A percentile compares a stretch with the other conserved stretches of the same genome.
Evolutionary conservation across 192 early-diverging fungal species (phyloP).

Genomic region (Coemansia sp.): DNA sequence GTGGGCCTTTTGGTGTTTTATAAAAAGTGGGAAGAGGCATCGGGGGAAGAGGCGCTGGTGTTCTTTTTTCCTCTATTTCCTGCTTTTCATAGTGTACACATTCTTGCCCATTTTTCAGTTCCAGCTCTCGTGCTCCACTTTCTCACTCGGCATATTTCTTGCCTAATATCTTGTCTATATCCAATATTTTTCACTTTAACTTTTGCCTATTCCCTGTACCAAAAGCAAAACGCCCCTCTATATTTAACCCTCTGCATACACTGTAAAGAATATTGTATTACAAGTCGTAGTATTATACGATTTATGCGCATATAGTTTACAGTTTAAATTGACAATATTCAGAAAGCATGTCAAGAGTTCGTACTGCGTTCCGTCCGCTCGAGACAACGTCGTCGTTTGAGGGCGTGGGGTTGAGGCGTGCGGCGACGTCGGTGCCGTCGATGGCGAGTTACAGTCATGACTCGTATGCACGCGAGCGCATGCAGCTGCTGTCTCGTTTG

Average conservation of each 20-base stretch:
- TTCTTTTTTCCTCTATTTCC: conserved; percentile 19
- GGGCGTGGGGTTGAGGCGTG: conserved; percentile 24
- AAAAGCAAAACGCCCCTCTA: not conserved
- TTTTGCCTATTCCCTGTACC: not conserved
- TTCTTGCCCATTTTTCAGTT: conserved; percentile 1
- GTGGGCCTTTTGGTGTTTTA: conserved; percentile 15
- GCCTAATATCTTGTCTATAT: not conserved
- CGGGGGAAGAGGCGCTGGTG: not conserved
- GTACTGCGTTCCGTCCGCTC: conserved; percentile 54
- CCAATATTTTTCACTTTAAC: not conserved
- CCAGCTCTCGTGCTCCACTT: not conserved
- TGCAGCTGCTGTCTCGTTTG: conserved; percentile 39
- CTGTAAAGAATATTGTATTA: conserved; percentile 1
- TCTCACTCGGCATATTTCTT: not conserved
- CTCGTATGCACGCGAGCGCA: conserved; percentile 28
- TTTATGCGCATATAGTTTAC: not conserved
- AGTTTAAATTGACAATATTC: not conserved
- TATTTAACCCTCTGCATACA: not conserved
- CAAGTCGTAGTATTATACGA: not conserved
- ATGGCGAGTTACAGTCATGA: conserved; percentile 15
- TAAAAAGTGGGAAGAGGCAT: conserved; percentile 13
- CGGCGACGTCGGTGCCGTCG: conserved; percentile 36
- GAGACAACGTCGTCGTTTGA: conserved; percentile 34
- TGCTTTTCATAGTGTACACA: not conserved
- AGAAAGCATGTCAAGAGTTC: conserved; percentile 37